These are phyloP conservation scores for Thelonectria discophora DNA, from an alignment of 2,329 filamentous ascomycete species.

Conservation along the genomic window DNA sequence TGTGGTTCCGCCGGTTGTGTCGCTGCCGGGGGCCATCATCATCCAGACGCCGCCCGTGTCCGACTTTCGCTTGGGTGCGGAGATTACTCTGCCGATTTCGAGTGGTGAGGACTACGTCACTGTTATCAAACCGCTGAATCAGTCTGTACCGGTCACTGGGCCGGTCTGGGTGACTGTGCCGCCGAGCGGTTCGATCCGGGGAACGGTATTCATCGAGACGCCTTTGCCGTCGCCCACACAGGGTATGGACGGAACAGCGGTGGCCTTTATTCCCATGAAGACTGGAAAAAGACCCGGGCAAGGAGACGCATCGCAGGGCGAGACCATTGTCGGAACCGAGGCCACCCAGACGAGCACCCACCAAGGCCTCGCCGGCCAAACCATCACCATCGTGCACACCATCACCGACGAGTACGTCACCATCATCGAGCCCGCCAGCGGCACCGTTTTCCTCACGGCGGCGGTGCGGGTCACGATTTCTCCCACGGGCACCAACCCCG, in stretches of 20 bases:
- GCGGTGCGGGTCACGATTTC: slow-evolving; percentile 29
- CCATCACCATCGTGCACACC: slow-evolving; percentile 27
- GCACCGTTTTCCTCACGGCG: slow-evolving; percentile 19
- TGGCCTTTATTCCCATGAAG: too few relatives aligned
- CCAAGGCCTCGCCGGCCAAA: not conserved
- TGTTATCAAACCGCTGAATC: slow-evolving; percentile 25
- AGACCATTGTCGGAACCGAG: too few relatives aligned
- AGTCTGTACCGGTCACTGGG: not conserved
- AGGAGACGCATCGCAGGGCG: too few relatives aligned
- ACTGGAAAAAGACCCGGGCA: too few relatives aligned
- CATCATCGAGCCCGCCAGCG: slow-evolving; percentile 32
- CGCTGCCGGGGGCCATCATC: slow-evolving; percentile 29
- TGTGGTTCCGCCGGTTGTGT: slow-evolving; percentile 25
- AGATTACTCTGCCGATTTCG: slow-evolving; percentile 27
- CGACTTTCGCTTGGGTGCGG: not conserved
- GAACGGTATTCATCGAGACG: slow-evolving; percentile 32
- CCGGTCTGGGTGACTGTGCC: slow-evolving; percentile 24
- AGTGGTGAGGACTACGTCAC: slow-evolving; percentile 29
- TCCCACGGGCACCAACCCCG: slow-evolving; percentile 23
- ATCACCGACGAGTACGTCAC: slow-evolving; percentile 30
- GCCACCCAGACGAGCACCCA: too few relatives aligned
- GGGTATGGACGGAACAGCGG: too few relatives aligned
- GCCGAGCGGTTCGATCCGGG: slow-evolving; percentile 31
- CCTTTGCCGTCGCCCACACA: slow-evolving; percentile 4
- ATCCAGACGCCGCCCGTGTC: slow-evolving; percentile 32